Evolutionary conservation across 139 green algal genomes (phyloP).

Genomic region (Ettlia oleoabundans): DNA sequence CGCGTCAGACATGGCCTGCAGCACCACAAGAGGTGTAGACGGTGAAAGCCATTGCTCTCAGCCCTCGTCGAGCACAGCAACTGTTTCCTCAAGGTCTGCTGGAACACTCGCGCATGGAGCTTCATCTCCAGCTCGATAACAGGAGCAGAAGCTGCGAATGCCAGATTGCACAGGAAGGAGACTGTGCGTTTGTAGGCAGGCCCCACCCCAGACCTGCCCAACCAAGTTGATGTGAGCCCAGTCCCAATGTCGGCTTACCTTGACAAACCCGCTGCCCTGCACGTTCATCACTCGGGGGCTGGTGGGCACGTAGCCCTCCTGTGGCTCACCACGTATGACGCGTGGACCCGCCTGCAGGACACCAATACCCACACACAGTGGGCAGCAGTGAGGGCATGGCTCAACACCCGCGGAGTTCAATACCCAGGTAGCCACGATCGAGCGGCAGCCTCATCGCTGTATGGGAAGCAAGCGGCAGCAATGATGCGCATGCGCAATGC

Average conservation of each 20-base stretch:
- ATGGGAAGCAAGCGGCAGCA: neutral
- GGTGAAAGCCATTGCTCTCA: neutral
- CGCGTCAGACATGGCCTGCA: slow-evolving; percentile 55
- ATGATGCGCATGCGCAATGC: neutral
- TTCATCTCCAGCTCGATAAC: too few species aligned
- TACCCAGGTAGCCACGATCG: neutral
- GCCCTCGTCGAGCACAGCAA: too few species aligned
- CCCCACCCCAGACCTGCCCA: too few species aligned
- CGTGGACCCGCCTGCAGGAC: slow-evolving; percentile 25
- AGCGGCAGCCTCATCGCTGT: neutral
- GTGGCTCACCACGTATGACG: slow-evolving; percentile 18
- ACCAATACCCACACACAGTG: neutral
- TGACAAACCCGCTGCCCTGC: slow-evolving; percentile 27
- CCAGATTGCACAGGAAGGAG: neutral
- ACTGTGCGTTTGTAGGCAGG: too few species aligned
- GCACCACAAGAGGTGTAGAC: neutral
- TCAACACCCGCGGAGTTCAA: neutral
- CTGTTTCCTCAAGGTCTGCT: too few species aligned
- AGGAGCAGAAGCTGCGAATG: neutral
- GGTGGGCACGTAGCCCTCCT: neutral
- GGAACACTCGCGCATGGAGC: too few species aligned
- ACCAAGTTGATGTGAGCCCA: too few species aligned
- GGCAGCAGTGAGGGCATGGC: too few species aligned
- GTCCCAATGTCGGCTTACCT: too few species aligned
- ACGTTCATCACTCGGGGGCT: neutral